phyloP scores from a whole-genome alignment of 129 eudicot species.

The Flaveria brownii region DNA sequence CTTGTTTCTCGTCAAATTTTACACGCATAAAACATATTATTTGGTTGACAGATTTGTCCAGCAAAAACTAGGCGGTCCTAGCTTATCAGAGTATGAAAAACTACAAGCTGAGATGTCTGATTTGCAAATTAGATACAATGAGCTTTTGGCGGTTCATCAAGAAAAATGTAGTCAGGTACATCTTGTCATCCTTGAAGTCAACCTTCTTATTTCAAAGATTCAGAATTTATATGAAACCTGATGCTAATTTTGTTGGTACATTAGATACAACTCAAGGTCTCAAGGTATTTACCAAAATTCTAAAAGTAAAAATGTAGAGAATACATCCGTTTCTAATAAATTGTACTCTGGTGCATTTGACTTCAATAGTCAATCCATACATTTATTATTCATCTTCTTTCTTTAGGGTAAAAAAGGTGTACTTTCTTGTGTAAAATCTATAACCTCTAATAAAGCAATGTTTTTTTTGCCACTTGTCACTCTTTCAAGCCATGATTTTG shows the following conservation, averaged over 20 bases:
- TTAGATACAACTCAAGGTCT: background rate
- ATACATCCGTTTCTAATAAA: background rate
- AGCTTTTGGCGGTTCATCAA: slow-evolving; percentile 69
- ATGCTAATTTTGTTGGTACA: slow-evolving; percentile 4
- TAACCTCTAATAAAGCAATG: no score
- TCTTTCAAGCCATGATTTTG: no score
- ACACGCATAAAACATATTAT: background rate
- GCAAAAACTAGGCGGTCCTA: slow-evolving; percentile 92
- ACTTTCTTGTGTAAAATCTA: slow-evolving; percentile 17
- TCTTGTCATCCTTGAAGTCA: slow-evolving; percentile 3
- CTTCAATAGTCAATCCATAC: slow-evolving; percentile 6
- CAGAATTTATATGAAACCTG: background rate
- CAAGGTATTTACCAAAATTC: background rate
- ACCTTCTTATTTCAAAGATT: background rate
- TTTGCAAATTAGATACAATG: slow-evolving; percentile 67
- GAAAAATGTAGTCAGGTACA: slow-evolving; percentile 75
- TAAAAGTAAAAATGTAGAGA: background rate
- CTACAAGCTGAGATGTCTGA: slow-evolving; percentile 85
- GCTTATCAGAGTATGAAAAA: slow-evolving; percentile 72
- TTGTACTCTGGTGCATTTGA: slow-evolving; percentile 4
- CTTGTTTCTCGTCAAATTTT: background rate
- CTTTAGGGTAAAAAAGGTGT: slow-evolving; percentile 3
- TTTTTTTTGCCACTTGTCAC: no score
- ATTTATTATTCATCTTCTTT: background rate
- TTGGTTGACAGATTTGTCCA: slow-evolving; percentile 69